A percentile compares a stretch with the other conserved stretches of the same genome.
Evolutionary conservation across 2,329 filamentous ascomycete genomes (phyloP).

Genomic region (Cladophialophora bantiana): DNA sequence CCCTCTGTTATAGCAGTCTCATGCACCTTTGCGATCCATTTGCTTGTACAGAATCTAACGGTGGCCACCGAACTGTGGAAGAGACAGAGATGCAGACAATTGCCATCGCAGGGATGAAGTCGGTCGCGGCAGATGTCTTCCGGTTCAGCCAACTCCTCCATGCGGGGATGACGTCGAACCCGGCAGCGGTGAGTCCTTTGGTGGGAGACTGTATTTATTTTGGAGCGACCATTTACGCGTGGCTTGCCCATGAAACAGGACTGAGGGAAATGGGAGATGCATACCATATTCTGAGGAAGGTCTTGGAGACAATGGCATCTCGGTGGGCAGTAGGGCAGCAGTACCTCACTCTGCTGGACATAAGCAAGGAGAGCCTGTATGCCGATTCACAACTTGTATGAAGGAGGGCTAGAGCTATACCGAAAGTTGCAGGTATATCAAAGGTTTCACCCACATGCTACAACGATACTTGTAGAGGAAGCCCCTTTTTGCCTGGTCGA

Average conservation of each 20-base stretch:
- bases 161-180: constrained; percentile 28
- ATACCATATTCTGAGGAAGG: constrained; percentile 32
- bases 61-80: constrained; percentile 42
- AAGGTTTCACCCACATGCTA: background rate
- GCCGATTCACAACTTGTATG: constrained; percentile 24
- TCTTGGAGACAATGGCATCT: constrained; percentile 33
- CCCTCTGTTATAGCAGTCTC: constrained; percentile 45
- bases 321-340: constrained; percentile 40
- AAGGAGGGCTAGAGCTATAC: background rate
- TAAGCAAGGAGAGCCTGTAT: constrained; percentile 30
- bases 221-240: constrained; percentile 45
- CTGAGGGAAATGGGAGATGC: constrained; percentile 35
- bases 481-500: background rate
- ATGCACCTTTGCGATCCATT: constrained; percentile 46
- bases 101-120: constrained; percentile 41
- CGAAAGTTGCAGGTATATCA: background rate
- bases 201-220: constrained; percentile 47
- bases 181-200: constrained; percentile 37
- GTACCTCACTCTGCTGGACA: constrained; percentile 40
- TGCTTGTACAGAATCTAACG: constrained; percentile 43
- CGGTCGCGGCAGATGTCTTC: constrained; percentile 35
- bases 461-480: background rate
- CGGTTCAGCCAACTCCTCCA: constrained; percentile 33
- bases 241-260: constrained; percentile 45
- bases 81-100: constrained; percentile 48